Conservation (phyloP, 306 rosid genomes). For the Trifolium dubium region DNA sequence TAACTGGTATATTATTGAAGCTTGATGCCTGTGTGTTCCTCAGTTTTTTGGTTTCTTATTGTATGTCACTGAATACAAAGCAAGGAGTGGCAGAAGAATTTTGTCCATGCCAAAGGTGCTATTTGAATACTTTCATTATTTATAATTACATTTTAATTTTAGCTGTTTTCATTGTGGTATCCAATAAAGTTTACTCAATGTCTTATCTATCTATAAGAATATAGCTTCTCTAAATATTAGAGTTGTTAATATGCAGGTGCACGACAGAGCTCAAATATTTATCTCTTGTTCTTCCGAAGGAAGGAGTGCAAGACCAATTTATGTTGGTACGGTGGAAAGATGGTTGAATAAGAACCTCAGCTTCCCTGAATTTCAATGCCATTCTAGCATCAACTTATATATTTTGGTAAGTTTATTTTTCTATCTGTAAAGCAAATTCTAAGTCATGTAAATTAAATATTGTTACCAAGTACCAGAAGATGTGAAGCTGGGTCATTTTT, state of each 20-base stretch:
- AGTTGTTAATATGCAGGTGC: conserved; percentile 63
- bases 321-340: conserved; percentile 81
- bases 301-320: conserved; percentile 56
- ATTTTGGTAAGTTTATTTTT: conserved; percentile 69
- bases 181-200: conserved; percentile 7
- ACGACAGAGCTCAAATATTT: conserved; percentile 96
- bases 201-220: conserved; percentile 33
- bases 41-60: conserved; percentile 88
- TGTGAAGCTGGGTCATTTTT: not conserved
- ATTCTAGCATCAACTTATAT: conserved; percentile 59
- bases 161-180: conserved; percentile 30
- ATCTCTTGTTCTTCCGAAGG: conserved; percentile 63
- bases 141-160: conserved; percentile 28
- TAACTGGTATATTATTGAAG: conserved; percentile 30
- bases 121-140: conserved; percentile 23
- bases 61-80: conserved; percentile 63
- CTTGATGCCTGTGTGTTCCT: conserved; percentile 41
- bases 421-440: not conserved
- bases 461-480: not conserved
- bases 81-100: conserved; percentile 54
- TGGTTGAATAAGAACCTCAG: conserved; percentile 61
- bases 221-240: conserved; percentile 33
- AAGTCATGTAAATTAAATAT: not conserved
- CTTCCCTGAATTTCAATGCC: conserved; percentile 67
- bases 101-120: conserved; percentile 71